A percentile compares a stretch with the other conserved stretches of the same genome.
Conservation (phyloP, 805 yeast species). For the Candida hispaniensis region DNA sequence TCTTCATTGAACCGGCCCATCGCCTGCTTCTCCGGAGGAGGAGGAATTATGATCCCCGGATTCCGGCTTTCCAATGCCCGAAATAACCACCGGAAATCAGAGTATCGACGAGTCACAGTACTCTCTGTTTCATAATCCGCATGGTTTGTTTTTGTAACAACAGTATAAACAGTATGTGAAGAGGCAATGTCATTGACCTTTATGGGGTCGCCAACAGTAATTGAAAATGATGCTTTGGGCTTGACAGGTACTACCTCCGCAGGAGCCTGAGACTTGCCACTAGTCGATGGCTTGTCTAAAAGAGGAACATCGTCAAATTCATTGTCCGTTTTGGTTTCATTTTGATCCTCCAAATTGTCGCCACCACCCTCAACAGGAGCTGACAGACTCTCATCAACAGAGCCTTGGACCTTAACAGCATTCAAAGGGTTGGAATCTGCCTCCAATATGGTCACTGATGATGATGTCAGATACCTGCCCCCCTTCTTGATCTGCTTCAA, state of each 20-base stretch:
- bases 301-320: no score
- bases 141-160: constrained; percentile 49
- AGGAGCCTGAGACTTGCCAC: no score
- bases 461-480: constrained; percentile 5
- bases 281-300: constrained; percentile 1
- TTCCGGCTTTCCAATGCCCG: constrained; percentile 76
- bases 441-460: constrained; percentile 5
- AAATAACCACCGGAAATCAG: constrained; percentile 90
- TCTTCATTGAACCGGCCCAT: constrained; percentile 86
- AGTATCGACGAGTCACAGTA: constrained; percentile 70
- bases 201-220: constrained; percentile 79
- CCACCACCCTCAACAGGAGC: no score
- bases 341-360: no score
- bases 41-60: constrained; percentile 86
- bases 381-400: no score
- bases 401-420: constrained; percentile 2
- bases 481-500: constrained; percentile 12
- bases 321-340: no score
- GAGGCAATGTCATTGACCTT: constrained; percentile 85
- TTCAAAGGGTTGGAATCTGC: constrained; percentile 3
- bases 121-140: constrained; percentile 21
- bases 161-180: constrained; percentile 80
- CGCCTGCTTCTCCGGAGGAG: constrained; percentile 91
- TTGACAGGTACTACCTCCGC: no score
- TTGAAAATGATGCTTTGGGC: no score